Conservation (phyloP, 352 stramenopile genomes). For the Phytophthora palmivora region DNA sequence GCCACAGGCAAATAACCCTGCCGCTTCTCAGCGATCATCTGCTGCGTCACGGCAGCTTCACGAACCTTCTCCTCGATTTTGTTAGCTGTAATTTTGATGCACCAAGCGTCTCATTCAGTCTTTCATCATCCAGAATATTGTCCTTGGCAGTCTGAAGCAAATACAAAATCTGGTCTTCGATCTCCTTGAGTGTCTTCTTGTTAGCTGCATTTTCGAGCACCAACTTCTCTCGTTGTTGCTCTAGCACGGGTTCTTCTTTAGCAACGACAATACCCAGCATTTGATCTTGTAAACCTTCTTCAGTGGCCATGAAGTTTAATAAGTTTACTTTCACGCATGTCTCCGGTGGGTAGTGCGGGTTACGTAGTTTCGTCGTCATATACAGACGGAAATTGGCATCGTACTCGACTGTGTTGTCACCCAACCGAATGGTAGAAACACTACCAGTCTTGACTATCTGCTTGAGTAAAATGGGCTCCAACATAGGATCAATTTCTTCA, state of each 20-base stretch:
- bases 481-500: slow-evolving; percentile 94
- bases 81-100: slow-evolving; percentile 94
- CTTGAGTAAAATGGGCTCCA: slow-evolving; percentile 94
- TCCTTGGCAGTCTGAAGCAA: slow-evolving; percentile 92
- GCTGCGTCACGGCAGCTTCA: slow-evolving; percentile 92
- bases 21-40: too few relatives aligned
- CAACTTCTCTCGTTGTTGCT: slow-evolving; percentile 93
- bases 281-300: slow-evolving; percentile 95
- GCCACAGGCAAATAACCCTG: too few relatives aligned
- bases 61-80: slow-evolving; percentile 96
- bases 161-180: slow-evolving; percentile 97
- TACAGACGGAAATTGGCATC: slow-evolving; percentile 94
- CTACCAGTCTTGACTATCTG: slow-evolving; percentile 92
- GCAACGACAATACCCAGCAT: slow-evolving; percentile 96
- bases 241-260: slow-evolving; percentile 93
- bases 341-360: slow-evolving; percentile 95
- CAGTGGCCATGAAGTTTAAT: slow-evolving; percentile 97
- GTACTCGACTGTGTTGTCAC: slow-evolving; percentile 96
- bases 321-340: slow-evolving; percentile 97
- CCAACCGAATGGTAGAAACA: slow-evolving; percentile 91
- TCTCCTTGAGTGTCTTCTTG: slow-evolving; percentile 95
- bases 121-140: slow-evolving; percentile 96
- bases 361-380: slow-evolving; percentile 95
- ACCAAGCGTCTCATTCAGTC: slow-evolving; percentile 94
- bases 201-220: slow-evolving; percentile 95